These are phyloP conservation scores for Saturnispora saitoi DNA, from an alignment of 805 yeast genomes.

Conservation along the genomic window DNA sequence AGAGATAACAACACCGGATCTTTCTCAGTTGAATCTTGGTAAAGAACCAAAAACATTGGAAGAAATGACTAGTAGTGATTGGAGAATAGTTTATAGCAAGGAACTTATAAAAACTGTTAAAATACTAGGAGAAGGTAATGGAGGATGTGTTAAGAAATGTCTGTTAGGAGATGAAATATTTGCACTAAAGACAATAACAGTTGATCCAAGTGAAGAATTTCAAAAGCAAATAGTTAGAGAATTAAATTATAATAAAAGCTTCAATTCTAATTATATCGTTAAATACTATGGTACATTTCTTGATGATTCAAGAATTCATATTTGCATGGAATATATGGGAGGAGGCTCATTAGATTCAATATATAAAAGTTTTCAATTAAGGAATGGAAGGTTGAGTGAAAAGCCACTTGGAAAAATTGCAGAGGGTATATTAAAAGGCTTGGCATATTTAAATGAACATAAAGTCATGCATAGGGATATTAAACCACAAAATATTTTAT, in stretches of 20 bases:
- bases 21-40: not conserved
- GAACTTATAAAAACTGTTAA: slow-evolving; percentile 61
- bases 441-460: slow-evolving; percentile 80
- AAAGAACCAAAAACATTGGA: slow-evolving; percentile 9
- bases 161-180: slow-evolving; percentile 51
- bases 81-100: slow-evolving; percentile 54
- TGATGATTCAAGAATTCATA: slow-evolving; percentile 72
- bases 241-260: slow-evolving; percentile 76
- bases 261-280: slow-evolving; percentile 78
- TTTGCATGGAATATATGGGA: slow-evolving; percentile 97
- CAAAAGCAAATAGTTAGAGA: slow-evolving; percentile 90
- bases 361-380: slow-evolving; percentile 62
- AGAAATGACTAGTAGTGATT: slow-evolving; percentile 51
- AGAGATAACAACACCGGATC: not conserved
- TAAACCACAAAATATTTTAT: slow-evolving; percentile 86
- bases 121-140: slow-evolving; percentile 86
- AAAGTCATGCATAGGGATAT: slow-evolving; percentile 91
- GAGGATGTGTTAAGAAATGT: slow-evolving; percentile 85
- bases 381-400: slow-evolving; percentile 86
- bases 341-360: slow-evolving; percentile 87
- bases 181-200: slow-evolving; percentile 70
- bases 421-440: slow-evolving; percentile 73
- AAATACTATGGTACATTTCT: slow-evolving; percentile 88
- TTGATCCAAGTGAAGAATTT: slow-evolving; percentile 75
- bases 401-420: slow-evolving; percentile 88